Evolutionary conservation across 129 eudicot species (phyloP), one percentile per base, ranked within the genome.

Genomic region (Pulicaria dysenterica): DNA sequence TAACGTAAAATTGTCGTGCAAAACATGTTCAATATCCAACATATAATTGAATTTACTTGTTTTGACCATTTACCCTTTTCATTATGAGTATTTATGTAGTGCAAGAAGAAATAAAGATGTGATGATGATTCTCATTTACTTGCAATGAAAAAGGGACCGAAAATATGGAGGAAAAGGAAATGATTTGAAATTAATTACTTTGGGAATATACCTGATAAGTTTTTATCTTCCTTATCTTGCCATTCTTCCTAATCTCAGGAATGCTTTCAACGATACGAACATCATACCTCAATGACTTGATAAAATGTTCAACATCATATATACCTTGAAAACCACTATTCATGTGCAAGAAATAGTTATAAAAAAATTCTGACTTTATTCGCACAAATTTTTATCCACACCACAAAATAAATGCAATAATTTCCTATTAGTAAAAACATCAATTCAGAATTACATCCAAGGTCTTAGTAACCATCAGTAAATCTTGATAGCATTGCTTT

Each of bases 281-380:
- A 84, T 94, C 99, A 73, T 80, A 82, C 76, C 89, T 83, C 84
- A 94, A 75, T 45, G 97, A 80, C 69, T 75, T 86, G 82, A 94
- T 86, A 62, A 94, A 94, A 77, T 86, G 87, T 72, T 94, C 94
- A 67, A 90, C 94, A 64, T 94, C 99, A 64, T 90, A 92, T 8
- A 92, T 80, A 75, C 96, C 98, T 79, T 81, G 96, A 58, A 92
- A 92, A 59, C 93, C 93, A 76, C 93, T 87, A 78, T 59, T 57
- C 53, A 80, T 66, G 44, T 31, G 63, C 64, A 83, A 51, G 45
- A 69, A 67, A 67, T 10, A 34, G 44, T 15, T 8, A 44, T 7
- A 51, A 50, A 44, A 64, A 9, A 11, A 47, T 64, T 37, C 40
- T 16, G 34, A 16, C 16, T 6, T 49, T 40, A 12, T 50, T 19